These are phyloP conservation scores for Pelomyxa schiedti DNA, from an alignment of 78 protist genomes.

Conservation along the genomic window DNA sequence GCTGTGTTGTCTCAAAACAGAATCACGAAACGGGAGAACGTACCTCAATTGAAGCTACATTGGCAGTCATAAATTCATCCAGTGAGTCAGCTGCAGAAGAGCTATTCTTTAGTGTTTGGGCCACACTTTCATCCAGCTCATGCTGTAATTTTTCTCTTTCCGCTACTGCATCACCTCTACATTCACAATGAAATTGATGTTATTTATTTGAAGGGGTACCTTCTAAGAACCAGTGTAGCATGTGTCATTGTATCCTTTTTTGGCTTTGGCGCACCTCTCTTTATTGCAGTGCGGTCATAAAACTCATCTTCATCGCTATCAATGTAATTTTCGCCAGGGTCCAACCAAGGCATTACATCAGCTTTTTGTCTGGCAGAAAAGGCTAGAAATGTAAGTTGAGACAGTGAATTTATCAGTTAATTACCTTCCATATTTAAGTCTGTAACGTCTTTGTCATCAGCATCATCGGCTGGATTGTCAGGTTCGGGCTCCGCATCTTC, in stretches of 20 bases:
- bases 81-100: background rate
- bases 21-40: too few relatives aligned
- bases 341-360: background rate
- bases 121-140: background rate
- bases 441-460: background rate
- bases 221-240: too few relatives aligned
- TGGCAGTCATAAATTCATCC: background rate
- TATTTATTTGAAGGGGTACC: too few relatives aligned
- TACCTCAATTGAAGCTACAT: background rate
- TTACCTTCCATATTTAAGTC: background rate
- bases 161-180: too few relatives aligned
- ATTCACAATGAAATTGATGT: too few relatives aligned
- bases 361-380: background rate
- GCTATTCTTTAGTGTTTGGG: background rate
- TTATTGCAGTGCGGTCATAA: background rate
- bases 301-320: background rate
- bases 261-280: too few relatives aligned
- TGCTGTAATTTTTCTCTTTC: background rate
- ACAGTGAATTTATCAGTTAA: too few relatives aligned
- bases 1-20: too few relatives aligned
- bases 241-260: too few relatives aligned
- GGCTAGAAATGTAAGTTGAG: too few relatives aligned
- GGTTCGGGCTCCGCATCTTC: too few relatives aligned
- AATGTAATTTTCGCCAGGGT: background rate
- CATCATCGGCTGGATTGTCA: too few relatives aligned